Percentiles rank a stretch among this genome's conserved stretches.
Conservation (phyloP, 2,329 filamentous ascomycete species). For the Hymenotorrendiella dingleyae region DNA sequence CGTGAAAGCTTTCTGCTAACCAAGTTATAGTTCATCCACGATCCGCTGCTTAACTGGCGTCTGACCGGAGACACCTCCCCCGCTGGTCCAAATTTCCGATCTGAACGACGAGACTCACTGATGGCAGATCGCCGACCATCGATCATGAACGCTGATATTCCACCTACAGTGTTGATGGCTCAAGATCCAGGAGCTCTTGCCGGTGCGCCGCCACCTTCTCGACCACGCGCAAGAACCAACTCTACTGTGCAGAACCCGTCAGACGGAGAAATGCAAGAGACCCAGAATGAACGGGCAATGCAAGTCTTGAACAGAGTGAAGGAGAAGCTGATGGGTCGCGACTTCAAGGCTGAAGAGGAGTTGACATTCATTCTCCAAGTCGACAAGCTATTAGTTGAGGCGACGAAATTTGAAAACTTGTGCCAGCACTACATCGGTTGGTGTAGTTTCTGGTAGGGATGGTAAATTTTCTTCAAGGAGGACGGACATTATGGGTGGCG, state of each 20-base stretch:
- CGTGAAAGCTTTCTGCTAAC: conserved; percentile 7
- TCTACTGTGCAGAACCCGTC: conserved; percentile 41
- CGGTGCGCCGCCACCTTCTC: conserved; percentile 42
- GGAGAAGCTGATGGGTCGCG: conserved; percentile 89
- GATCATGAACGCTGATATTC: conserved; percentile 59
- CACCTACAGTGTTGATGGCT: conserved; percentile 53
- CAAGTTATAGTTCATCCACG: conserved; percentile 79
- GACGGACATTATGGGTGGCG: too few relatives aligned
- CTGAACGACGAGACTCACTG: conserved; percentile 51
- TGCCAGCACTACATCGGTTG: conserved; percentile 99
- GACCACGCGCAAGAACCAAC: conserved; percentile 54
- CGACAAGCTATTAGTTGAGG: conserved; percentile 89
- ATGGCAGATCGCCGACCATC: conserved; percentile 54
- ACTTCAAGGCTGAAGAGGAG: conserved; percentile 84
- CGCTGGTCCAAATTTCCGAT: conserved; percentile 59
- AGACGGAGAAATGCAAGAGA: conserved; percentile 54
- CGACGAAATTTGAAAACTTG: conserved; percentile 92
- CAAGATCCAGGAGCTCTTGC: conserved; percentile 28
- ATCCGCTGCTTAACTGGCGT: conserved; percentile 97
- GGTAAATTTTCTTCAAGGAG: too few relatives aligned
- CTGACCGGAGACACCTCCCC: conserved; percentile 61
- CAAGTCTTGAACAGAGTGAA: conserved; percentile 88
- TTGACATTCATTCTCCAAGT: conserved; percentile 83
- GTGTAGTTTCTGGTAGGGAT: conserved; percentile 98
- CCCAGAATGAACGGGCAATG: conserved; percentile 86